Percentiles rank a stretch among this genome's conserved stretches.
Conservation (phyloP, 148 eudicot species). For the Camellia granthamiana region DNA sequence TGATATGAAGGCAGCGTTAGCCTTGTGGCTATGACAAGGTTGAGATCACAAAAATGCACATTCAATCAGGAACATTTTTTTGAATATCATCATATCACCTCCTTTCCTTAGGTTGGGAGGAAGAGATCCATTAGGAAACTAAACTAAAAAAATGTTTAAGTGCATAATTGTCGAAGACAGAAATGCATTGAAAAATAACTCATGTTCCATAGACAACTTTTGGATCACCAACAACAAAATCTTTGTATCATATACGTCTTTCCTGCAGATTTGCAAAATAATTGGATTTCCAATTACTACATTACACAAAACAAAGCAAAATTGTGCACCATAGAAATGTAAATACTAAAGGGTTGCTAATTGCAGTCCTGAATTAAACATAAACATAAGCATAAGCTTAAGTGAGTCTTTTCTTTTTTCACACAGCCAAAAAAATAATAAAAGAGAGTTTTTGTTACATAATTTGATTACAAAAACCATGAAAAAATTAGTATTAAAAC, state of each 20-base stretch:
- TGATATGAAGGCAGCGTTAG: neutral
- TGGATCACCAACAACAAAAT: neutral
- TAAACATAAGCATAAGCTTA: neutral
- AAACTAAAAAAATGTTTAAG: no score
- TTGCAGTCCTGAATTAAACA: neutral
- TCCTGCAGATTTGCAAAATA: neutral
- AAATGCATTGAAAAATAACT: no score
- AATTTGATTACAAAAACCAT: neutral
- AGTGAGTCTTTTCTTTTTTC: neutral
- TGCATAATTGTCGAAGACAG: no score
- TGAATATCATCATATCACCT: neutral
- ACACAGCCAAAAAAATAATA: neutral
- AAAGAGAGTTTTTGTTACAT: neutral
- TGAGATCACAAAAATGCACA: neutral
- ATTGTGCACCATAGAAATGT: neutral
- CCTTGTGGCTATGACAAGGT: neutral
- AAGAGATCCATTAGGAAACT: neutral
- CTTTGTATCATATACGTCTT: neutral
- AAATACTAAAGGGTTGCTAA: neutral
- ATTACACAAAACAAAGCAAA: neutral
- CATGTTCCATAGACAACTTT: neutral
- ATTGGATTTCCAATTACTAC: neutral
- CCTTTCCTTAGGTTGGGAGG: neutral
- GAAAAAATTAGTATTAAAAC: neutral
- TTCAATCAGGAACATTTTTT: neutral